Base-by-base conservation (phyloP, 1,139 yeast genomes). In the Sugiyamaella novakii region DNA sequence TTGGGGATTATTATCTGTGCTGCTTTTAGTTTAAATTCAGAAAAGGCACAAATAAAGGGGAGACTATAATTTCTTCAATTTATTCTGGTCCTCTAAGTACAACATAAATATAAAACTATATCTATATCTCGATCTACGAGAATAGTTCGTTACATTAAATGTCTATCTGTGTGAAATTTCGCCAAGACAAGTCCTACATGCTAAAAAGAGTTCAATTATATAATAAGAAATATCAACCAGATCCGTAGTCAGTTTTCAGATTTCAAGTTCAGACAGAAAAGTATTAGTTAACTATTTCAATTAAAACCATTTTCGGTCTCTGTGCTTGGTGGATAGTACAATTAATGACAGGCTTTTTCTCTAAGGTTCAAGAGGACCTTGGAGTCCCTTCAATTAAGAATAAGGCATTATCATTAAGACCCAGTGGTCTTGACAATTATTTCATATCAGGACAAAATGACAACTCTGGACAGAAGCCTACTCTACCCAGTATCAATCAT, bases 21-120 rank as follows among this genome's bases (percentile, higher is more conserved):
- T 27, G 46, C 31, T 42, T 42, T 42, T 21, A 38, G 30, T 42
- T 33, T 19, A 18, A 33, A 31, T 42, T 42, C 39, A 33, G 34
- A 42, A 42, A 42, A 27, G 46, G 46, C 39, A 42, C 46, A 28
- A 42, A 42, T 42, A 42, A 42, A 27, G 31, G 31, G 30, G 17
- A 28, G 17, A 18, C 15, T 11, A 22, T 21, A 33, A 42, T 17
- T 21, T 21, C 21, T 28, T 39, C 36, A 39, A 39, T 17, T 39
- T 39, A 39, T 39, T 39, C 17, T 38, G 17, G 29, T 25, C 34
- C 22, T 38, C 30, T 39, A 28, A 34, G 22, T 22, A 29, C n/a
- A 14, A 39, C 36, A 39, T 39, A 39, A 39, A 39, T 39, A 39
- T 29, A 39, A 37, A 39, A 39, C 36, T 39, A 29, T 39, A 39